Conservation (phyloP, 2,329 filamentous ascomycete genomes). For the Oidium heveae region DNA sequence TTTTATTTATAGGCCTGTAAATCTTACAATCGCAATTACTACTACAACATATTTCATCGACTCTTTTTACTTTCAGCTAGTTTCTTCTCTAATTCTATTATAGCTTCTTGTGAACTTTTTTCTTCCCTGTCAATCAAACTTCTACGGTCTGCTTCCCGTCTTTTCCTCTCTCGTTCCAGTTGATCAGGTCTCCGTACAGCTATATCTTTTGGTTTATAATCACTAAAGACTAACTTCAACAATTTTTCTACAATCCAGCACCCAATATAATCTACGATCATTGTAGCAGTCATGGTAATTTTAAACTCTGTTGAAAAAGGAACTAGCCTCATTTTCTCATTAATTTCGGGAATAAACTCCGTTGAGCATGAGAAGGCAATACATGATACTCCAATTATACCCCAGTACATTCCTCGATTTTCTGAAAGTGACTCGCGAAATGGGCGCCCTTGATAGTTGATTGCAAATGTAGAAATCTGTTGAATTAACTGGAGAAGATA, state of each 20-base stretch:
- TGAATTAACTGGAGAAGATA: conserved; percentile 96
- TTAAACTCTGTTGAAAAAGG: conserved; percentile 81
- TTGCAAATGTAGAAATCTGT: conserved; percentile 95
- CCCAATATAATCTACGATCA: conserved; percentile 66
- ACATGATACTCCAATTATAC: conserved; percentile 66
- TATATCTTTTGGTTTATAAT: conserved; percentile 85
- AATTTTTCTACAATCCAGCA: conserved; percentile 75
- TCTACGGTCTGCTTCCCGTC: conserved; percentile 33
- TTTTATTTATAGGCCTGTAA: no score
- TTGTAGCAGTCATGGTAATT: conserved; percentile 53
- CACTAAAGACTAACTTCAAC: conserved; percentile 67
- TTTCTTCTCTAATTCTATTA: conserved; percentile 31
- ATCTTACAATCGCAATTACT: no score
- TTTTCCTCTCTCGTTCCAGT: conserved; percentile 44
- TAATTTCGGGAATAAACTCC: conserved; percentile 87
- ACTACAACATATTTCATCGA: background rate
- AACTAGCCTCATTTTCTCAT: conserved; percentile 76
- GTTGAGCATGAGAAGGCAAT: conserved; percentile 89
- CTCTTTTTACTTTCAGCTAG: conserved; percentile 19
- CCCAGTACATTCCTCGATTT: conserved; percentile 96
- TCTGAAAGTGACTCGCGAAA: conserved; percentile 78
- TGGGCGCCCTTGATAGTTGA: conserved; percentile 96
- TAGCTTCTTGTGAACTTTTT: conserved; percentile 25
- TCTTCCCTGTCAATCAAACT: conserved; percentile 23
- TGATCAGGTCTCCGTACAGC: conserved; percentile 70